These are phyloP conservation scores for Lomentospora prolificans DNA, from an alignment of 2,329 filamentous ascomycete species.

Conservation along the genomic window DNA sequence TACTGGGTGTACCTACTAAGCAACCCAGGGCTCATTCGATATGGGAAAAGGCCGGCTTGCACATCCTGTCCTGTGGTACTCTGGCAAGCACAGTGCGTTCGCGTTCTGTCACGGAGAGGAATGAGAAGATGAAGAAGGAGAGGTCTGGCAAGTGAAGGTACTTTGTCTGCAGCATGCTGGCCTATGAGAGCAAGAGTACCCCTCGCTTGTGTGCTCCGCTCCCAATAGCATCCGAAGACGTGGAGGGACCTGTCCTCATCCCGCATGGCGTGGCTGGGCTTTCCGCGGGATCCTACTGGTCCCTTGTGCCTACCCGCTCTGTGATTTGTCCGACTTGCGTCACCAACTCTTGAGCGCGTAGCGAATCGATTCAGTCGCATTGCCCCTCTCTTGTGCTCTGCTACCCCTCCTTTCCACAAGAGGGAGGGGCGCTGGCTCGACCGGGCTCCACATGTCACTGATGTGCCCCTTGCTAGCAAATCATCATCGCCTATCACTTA, in stretches of 20 bases:
- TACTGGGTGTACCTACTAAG: too few species aligned
- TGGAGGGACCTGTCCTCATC: neutral
- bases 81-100: too few species aligned
- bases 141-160: too few species aligned
- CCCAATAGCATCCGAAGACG: neutral
- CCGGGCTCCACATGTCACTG: neutral
- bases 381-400: neutral
- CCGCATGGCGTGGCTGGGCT: slow-evolving; percentile 6
- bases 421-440: neutral
- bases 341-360: neutral
- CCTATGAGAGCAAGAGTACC: too few species aligned
- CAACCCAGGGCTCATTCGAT: too few species aligned
- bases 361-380: neutral
- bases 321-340: neutral
- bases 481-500: neutral
- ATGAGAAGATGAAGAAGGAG: too few species aligned
- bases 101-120: too few species aligned
- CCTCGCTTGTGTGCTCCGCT: too few species aligned
- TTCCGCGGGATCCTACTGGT: slow-evolving; percentile 8
- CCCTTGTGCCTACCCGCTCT: neutral
- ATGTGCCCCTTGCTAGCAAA: neutral
- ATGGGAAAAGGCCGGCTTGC: too few species aligned
- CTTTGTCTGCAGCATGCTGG: too few species aligned
- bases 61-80: too few species aligned
- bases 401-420: neutral